These are phyloP conservation scores for Chlamydomonas eustigma DNA, from an alignment of 139 green algal genomes.

Conservation along the genomic window DNA sequence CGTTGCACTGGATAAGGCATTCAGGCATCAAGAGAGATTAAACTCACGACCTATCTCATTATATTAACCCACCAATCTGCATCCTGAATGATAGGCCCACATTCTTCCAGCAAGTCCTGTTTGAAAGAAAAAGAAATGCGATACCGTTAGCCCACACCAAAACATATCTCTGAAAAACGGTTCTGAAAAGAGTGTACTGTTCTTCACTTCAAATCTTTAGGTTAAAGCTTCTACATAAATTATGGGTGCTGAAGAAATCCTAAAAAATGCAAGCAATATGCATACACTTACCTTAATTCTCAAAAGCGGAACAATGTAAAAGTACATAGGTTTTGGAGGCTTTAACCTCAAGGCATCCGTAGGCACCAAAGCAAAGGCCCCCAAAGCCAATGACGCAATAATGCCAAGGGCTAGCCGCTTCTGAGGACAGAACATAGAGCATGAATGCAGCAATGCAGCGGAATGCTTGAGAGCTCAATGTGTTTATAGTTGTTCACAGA, in stretches of 20 bases:
- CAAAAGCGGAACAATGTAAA: conserved; percentile 69
- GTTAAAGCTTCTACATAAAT: no score
- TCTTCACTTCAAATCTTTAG: no score
- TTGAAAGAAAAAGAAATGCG: background rate
- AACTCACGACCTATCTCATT: no score
- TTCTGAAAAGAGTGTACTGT: background rate
- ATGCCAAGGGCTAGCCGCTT: conserved; percentile 51
- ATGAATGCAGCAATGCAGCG: no score
- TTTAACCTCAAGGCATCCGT: conserved; percentile 47
- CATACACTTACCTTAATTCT: conserved; percentile 31
- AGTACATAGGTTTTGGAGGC: conserved; percentile 66
- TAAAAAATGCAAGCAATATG: background rate
- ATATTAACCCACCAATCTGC: conserved; percentile 29
- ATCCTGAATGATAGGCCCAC: conserved; percentile 25
- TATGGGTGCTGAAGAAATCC: no score
- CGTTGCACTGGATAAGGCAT: no score
- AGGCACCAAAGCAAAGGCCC: conserved; percentile 63
- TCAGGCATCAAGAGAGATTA: no score
- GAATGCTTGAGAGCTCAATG: no score
- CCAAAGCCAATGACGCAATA: conserved; percentile 21
- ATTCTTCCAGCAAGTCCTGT: conserved; percentile 35
- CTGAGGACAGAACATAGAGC: background rate
- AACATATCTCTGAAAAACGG: background rate
- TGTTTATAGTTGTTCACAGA: no score
- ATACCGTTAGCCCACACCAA: background rate